phyloP scores from a whole-genome alignment of 257 asterid genomes.

The Capsicum rhomboideum region DNA sequence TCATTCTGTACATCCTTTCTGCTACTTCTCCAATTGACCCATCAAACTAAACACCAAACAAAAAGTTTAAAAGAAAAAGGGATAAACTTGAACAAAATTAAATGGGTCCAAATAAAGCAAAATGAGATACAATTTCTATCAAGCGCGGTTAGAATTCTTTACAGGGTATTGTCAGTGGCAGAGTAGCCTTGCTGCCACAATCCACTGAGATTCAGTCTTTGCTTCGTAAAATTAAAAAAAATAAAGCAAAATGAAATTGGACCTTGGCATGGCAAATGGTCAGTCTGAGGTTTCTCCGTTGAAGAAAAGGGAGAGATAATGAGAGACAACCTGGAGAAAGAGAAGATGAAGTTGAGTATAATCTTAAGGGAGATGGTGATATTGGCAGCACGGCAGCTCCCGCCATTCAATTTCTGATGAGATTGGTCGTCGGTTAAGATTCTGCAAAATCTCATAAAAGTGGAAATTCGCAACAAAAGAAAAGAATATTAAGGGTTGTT shows the following conservation, averaged over 20 bases:
- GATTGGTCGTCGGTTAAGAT: neutral
- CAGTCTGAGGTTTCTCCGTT: neutral
- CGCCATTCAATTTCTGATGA: conserved; percentile 4
- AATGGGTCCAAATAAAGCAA: neutral
- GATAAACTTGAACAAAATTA: neutral
- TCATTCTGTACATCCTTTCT: conserved; percentile 11
- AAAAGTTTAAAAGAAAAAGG: neutral
- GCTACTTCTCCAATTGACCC: conserved; percentile 12
- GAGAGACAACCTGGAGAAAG: neutral
- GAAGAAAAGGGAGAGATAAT: neutral
- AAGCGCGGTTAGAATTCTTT: too few relatives aligned
- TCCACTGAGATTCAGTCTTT: too few relatives aligned
- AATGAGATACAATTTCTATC: too few relatives aligned
- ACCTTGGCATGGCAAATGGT: conserved; percentile 18
- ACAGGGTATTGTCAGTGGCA: too few relatives aligned
- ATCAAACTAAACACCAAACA: conserved; percentile 6
- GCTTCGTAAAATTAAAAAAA: neutral
- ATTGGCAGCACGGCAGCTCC: neutral
- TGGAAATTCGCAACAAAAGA: neutral
- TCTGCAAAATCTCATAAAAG: too few relatives aligned
- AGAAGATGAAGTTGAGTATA: neutral
- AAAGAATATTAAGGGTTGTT: too few relatives aligned
- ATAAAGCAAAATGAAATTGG: neutral
- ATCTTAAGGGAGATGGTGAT: neutral
- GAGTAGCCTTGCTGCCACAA: too few relatives aligned